Evolutionary conservation across 345 rosid genomes (phyloP), one percentile per base, ranked within the genome.

Genomic region (Heritiera fomes): DNA sequence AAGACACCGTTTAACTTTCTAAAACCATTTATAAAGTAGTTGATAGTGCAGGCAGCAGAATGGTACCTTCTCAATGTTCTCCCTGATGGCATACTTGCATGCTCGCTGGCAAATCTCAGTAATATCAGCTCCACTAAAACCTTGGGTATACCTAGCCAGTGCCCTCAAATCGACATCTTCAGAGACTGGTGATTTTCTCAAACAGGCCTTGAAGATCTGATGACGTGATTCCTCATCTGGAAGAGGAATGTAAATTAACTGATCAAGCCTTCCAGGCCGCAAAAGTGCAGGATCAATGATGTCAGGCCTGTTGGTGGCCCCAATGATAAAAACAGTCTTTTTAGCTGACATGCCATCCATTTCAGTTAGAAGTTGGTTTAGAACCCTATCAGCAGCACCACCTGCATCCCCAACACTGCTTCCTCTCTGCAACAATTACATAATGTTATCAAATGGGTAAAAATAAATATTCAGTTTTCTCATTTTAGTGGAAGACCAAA

Each of bases 331-430:
- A 65, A 88, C 91, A 50, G 91, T 88, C 80, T 90, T 90, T 78
- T 90, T 88, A 0, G 93, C 91, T 10, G 89, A 82, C 91, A 90
- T 90, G 71, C 92, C 92, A 80, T 90, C 94, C 94, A 90, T 90
- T 82, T 90, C 94, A 4, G 94, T 89, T 41, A 88, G 84, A 75
- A 89, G 92, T 83, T 91, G 92, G 80, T 91, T 91, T 83, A 91
- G 41, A 56, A 91, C 94, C 55, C 91, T 80, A 73, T 91, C 94
- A 34, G 92, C 94, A 14, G 94, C 91, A 65, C 89, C 91, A 61
- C 94, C 94, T 2, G 88, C 91, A 80, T 91, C 91, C 28, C 92
- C 94, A 34, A 79, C 85, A 75, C 89, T 86, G 84, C 75, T 87
- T 75, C 94, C 94, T 77, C 94, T 87, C 92, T 88, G 83, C 79